Conservation (phyloP, 2,329 filamentous ascomycete genomes). For the Talaromyces pinophilus region DNA sequence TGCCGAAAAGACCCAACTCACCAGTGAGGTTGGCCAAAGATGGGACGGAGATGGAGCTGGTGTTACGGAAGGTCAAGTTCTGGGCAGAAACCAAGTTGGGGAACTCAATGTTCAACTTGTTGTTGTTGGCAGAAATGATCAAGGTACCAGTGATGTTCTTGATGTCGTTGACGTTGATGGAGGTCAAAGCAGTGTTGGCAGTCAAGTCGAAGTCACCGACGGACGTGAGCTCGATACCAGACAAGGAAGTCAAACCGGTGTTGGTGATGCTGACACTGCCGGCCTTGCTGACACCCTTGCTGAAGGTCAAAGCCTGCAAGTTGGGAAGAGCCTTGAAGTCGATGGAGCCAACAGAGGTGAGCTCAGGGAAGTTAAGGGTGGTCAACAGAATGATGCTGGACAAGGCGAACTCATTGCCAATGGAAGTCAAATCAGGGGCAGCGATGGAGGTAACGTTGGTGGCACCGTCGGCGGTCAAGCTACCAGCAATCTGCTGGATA, state of each 20-base stretch:
- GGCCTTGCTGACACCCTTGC: conserved; percentile 64
- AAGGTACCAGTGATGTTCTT: conserved; percentile 71
- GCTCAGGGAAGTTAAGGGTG: conserved; percentile 64
- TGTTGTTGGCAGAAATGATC: conserved; percentile 77
- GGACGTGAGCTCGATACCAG: conserved; percentile 76
- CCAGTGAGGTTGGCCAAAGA: conserved; percentile 71
- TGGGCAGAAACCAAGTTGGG: conserved; percentile 75
- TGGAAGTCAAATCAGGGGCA: conserved; percentile 61
- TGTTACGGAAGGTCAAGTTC: conserved; percentile 81
- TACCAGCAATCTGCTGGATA: conserved; percentile 59
- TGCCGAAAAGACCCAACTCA: conserved; percentile 81
- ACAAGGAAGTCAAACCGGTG: conserved; percentile 76
- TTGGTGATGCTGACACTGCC: conserved; percentile 74
- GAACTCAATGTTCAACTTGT: conserved; percentile 69
- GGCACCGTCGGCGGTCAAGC: conserved; percentile 54
- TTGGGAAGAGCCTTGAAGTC: conserved; percentile 70
- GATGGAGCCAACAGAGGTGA: conserved; percentile 68
- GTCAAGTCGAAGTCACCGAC: conserved; percentile 76
- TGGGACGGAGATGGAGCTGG: conserved; percentile 71
- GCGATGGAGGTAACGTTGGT: conserved; percentile 65
- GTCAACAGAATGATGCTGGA: conserved; percentile 68
- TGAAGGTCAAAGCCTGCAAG: conserved; percentile 62
- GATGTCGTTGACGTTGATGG: conserved; percentile 72
- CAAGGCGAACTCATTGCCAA: conserved; percentile 71
- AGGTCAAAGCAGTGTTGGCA: conserved; percentile 82